phyloP scores from a whole-genome alignment of 805 yeast genomes.

The Torulaspora gathmanii region DNA sequence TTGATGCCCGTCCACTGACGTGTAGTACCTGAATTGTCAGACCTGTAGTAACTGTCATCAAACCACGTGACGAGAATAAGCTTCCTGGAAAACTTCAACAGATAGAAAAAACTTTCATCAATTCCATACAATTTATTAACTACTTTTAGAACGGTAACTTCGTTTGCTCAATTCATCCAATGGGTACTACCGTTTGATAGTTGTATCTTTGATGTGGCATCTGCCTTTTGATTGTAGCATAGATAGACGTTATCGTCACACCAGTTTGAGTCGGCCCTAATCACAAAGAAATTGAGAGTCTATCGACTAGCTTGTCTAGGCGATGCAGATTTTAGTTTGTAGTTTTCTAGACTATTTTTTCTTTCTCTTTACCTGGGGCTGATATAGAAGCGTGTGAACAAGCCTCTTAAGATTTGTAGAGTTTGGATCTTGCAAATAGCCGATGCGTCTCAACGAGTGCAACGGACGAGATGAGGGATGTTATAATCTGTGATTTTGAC shows the following conservation, averaged over 20 bases:
- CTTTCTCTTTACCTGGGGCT: slow-evolving; percentile 20
- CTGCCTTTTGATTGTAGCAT: slow-evolving; percentile 17
- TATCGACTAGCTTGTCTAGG: too few species aligned
- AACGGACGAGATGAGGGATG: slow-evolving; percentile 8
- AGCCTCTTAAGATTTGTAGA: background rate
- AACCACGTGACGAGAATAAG: background rate
- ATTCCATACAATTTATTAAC: background rate
- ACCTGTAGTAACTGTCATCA: too few species aligned
- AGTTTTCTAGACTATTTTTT: background rate
- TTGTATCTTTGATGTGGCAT: slow-evolving; percentile 6
- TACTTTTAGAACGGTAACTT: slow-evolving; percentile 4
- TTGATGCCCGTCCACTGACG: background rate
- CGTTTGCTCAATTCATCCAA: slow-evolving; percentile 13
- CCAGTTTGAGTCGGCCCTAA: slow-evolving; percentile 30
- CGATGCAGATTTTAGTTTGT: too few species aligned
- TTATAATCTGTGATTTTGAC: slow-evolving; percentile 32
- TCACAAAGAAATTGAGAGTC: background rate
- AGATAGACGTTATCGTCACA: slow-evolving; percentile 18
- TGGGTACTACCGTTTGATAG: slow-evolving; percentile 2
- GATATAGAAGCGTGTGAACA: slow-evolving; percentile 37
- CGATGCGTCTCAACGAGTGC: too few species aligned
- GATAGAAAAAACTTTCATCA: background rate
- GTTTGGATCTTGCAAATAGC: background rate
- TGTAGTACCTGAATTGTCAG: too few species aligned
- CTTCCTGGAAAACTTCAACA: background rate